phyloP scores from a whole-genome alignment of 116 monocot genomes.

The Dioscorea cayenensis region DNA sequence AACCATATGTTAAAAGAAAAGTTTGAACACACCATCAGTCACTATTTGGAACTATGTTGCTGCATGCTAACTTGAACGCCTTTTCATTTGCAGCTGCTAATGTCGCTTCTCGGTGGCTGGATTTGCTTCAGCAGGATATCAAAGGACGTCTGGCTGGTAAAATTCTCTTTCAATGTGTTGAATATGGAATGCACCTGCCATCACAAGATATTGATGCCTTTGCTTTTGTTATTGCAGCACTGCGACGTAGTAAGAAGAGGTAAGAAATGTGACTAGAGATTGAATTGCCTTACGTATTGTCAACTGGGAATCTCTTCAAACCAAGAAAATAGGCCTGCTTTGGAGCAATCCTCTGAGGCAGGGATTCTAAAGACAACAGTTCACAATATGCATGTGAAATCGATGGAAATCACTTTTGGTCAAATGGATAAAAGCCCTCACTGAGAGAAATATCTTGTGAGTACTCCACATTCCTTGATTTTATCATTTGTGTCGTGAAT shows the following conservation, averaged over 20 bases:
- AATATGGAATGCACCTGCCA: too few relatives aligned
- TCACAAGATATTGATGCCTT: not conserved
- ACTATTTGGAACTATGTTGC: not conserved
- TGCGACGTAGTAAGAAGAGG: conserved; percentile 65
- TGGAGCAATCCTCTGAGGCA: conserved; percentile 19
- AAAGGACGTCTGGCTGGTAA: conserved; percentile 80
- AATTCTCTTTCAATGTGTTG: not conserved
- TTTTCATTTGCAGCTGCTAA: conserved; percentile 47
- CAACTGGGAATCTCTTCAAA: conserved; percentile 34
- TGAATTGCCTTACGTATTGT: conserved; percentile 61
- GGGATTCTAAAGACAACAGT: conserved; percentile 21
- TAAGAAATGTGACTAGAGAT: conserved; percentile 56
- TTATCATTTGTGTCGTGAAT: not conserved
- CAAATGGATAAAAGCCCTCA: conserved; percentile 69
- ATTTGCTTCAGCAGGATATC: conserved; percentile 73
- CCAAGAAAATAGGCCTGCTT: conserved; percentile 22
- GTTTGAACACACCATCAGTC: too few relatives aligned
- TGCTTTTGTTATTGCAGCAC: conserved; percentile 22
- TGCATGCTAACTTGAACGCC: not conserved
- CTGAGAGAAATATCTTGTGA: conserved; percentile 72
- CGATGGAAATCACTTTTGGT: conserved; percentile 65
- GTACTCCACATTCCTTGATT: not conserved
- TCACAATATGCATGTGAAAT: conserved; percentile 44
- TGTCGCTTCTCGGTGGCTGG: conserved; percentile 87
- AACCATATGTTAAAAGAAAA: too few relatives aligned